A percentile compares a stretch with the other conserved stretches of the same genome.
Evolutionary conservation across 2,329 filamentous ascomycete genomes (phyloP).

Genomic region (Biscogniauxia marginata): DNA sequence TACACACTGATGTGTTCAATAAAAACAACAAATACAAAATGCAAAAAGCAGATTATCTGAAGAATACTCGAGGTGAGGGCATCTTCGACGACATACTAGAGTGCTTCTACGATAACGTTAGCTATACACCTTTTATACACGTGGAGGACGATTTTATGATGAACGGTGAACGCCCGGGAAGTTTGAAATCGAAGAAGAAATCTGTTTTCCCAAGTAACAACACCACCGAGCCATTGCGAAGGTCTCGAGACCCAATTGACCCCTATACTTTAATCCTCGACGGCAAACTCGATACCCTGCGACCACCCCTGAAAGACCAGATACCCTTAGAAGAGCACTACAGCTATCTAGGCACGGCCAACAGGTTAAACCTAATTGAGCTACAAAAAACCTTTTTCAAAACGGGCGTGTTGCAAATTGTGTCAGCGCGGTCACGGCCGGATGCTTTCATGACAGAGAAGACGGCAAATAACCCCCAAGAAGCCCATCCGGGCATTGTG

Average conservation of each 20-base stretch:
- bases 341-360: slow-evolving; percentile 75
- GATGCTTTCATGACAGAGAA: slow-evolving; percentile 93
- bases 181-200: slow-evolving; percentile 70
- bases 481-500: slow-evolving; percentile 87
- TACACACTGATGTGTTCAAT: slow-evolving; percentile 99
- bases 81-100: slow-evolving; percentile 92
- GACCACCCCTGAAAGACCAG: slow-evolving; percentile 86
- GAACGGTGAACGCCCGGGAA: slow-evolving; percentile 69
- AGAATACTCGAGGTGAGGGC: slow-evolving; percentile 87
- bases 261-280: slow-evolving; percentile 95
- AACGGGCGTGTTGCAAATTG: slow-evolving; percentile 89
- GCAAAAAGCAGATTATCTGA: slow-evolving; percentile 93
- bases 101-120: slow-evolving; percentile 98
- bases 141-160: slow-evolving; percentile 89
- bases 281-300: slow-evolving; percentile 75
- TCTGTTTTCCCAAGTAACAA: slow-evolving; percentile 62
- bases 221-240: slow-evolving; percentile 62
- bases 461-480: slow-evolving; percentile 78
- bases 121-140: slow-evolving; percentile 96
- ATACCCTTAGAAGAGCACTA: slow-evolving; percentile 93
- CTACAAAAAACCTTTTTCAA: slow-evolving; percentile 88
- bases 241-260: slow-evolving; percentile 83
- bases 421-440: slow-evolving; percentile 87
- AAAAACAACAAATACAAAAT: slow-evolving; percentile 99
- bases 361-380: slow-evolving; percentile 74